These are phyloP conservation scores for Aspergillus caelatus DNA, from an alignment of 2,329 filamentous ascomycete species.

Conservation along the genomic window DNA sequence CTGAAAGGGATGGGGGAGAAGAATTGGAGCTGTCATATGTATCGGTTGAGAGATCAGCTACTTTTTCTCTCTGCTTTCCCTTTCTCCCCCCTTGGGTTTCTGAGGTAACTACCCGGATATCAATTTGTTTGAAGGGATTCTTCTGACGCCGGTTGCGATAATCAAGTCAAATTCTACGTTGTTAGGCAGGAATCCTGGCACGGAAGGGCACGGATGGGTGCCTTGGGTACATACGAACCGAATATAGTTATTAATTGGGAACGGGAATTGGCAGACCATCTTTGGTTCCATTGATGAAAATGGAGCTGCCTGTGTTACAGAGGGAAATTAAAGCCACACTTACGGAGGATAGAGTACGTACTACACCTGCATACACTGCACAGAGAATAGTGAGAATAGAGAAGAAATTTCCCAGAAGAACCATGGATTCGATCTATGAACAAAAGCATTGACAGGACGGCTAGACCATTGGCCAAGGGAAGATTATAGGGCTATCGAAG, in stretches of 20 bases:
- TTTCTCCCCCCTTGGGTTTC: neutral
- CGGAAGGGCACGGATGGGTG: neutral
- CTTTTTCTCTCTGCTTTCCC: neutral
- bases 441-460: neutral
- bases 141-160: neutral
- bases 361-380: neutral
- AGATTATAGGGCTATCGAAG: neutral
- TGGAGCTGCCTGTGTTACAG: neutral
- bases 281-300: neutral
- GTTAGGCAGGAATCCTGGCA: neutral
- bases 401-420: neutral
- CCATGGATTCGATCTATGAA: neutral
- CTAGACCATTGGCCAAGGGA: neutral
- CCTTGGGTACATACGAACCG: neutral
- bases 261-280: neutral
- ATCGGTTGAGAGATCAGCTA: neutral
- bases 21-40: conserved; percentile 11
- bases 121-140: neutral
- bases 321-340: neutral
- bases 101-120: neutral
- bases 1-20: neutral
- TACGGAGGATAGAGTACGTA: neutral
- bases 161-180: neutral
- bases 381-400: neutral
- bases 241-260: neutral